phyloP scores from a whole-genome alignment of 2,329 filamentous ascomycete genomes.

The Sclerotinia sclerotiorum region DNA sequence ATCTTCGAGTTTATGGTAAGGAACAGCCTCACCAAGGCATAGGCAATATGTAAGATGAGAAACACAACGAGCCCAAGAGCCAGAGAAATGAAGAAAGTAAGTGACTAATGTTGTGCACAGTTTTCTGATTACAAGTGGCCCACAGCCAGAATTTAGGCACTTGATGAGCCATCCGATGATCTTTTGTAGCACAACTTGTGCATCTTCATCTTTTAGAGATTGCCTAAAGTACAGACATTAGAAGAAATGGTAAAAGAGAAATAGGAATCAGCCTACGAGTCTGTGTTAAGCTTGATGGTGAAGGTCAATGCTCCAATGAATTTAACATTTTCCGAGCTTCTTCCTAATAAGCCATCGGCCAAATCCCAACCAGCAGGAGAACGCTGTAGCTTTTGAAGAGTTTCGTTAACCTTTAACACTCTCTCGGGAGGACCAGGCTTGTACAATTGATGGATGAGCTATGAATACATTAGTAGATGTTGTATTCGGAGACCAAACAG shows the following conservation, averaged over 20 bases:
- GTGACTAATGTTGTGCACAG: conserved; percentile 74
- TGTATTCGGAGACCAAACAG: background rate
- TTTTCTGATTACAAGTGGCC: conserved; percentile 67
- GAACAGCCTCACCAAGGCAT: conserved; percentile 47
- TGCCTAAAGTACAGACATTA: conserved; percentile 40
- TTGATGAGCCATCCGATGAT: conserved; percentile 63
- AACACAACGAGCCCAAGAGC: conserved; percentile 65
- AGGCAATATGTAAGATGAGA: conserved; percentile 63
- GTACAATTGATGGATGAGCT: conserved; percentile 53
- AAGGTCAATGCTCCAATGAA: conserved; percentile 94
- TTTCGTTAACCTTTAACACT: conserved; percentile 62
- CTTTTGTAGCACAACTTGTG: conserved; percentile 58
- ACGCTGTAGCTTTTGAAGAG: conserved; percentile 75
- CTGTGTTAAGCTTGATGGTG: conserved; percentile 91
- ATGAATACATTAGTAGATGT: background rate
- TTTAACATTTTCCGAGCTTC: conserved; percentile 70
- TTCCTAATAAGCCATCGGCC: conserved; percentile 71
- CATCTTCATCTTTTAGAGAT: conserved; percentile 56
- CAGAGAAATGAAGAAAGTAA: conserved; percentile 70
- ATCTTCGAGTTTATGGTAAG: conserved; percentile 50
- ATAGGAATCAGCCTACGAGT: conserved; percentile 56
- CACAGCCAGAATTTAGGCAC: conserved; percentile 52
- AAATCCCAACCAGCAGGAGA: conserved; percentile 83
- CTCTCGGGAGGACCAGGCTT: conserved; percentile 45
- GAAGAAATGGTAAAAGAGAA: conserved; percentile 2